A percentile compares a stretch with the other conserved stretches of the same genome.
These are phyloP conservation scores for Podospora fimiseda DNA, from an alignment of 495 filamentous ascomycete species.

Conservation along the genomic window DNA sequence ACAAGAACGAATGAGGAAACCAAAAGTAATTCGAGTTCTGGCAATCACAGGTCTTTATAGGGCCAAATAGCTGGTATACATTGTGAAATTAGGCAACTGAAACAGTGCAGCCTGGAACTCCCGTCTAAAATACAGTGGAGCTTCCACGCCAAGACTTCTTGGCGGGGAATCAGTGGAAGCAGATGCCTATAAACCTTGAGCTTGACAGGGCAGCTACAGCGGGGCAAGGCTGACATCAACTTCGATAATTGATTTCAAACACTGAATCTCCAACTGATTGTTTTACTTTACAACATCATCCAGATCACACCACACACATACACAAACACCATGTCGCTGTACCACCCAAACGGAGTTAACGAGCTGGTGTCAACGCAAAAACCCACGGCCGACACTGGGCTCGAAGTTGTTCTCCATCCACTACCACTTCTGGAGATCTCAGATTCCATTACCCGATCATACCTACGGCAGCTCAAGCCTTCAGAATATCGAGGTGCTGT, in stretches of 20 bases:
- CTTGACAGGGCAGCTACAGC: constrained; percentile 15
- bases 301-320: constrained; percentile 1
- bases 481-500: constrained; percentile 54
- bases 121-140: no score
- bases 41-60: no score
- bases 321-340: constrained; percentile 7
- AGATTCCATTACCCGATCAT: constrained; percentile 90
- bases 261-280: no score
- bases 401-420: constrained; percentile 83
- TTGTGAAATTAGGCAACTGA: no score
- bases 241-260: no score
- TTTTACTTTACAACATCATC: background rate
- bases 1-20: no score
- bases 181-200: no score
- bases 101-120: no score
- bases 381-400: constrained; percentile 67
- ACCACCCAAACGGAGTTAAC: constrained; percentile 21
- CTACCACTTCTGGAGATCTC: constrained; percentile 93
- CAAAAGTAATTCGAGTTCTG: no score
- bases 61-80: no score
- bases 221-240: constrained; percentile 28
- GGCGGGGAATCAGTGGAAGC: background rate
- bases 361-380: constrained; percentile 42
- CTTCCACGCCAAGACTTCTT: background rate
- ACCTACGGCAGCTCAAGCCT: constrained; percentile 45